Base-by-base conservation (phyloP, 495 filamentous ascomycete species). In the Jackrogersella multiformis region DNA sequence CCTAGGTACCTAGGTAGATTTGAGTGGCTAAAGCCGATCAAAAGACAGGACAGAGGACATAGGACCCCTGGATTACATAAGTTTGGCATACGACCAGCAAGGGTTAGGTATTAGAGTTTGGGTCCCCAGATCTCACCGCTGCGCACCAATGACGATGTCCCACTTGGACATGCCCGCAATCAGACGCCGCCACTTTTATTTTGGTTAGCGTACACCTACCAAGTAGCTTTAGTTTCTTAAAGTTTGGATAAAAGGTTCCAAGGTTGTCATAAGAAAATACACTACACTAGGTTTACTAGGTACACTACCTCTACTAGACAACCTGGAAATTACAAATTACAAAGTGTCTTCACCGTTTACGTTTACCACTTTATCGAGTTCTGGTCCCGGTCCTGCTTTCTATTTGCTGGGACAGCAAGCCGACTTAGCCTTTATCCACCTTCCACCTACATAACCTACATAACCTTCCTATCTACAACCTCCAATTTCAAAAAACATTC, bases 121-220 rank as follows among this genome's bases (percentile, higher is more conserved):
- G 58, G 46, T 59, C 60, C 56, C 60, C 66, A 64, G 66, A 69
- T 64, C 66, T 69, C 66, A 69, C 66, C 61, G 66, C 66, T 61
- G 66, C 66, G 66, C 60, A 69, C 66, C 66, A 69, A 69, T 69
- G 61, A 64, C 61, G 56, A 45, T 46, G 48, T 60, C 61, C 66
- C 66, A 69, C 66, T 56, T 61, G 42, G 51, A 23, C 66, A 69
- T 64, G 66, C 66, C 61, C 48, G 61, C 66, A 63, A 62, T 49
- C 59, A 44, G 63, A 62, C 49, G 55, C 60, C 59, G 54, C 59
- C 60, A 60, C 54, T 64, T 55, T 64, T 64, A 58, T 64, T 62
- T 36, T 53, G n/a, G n/a, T n/a, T n/a, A n/a, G n/a, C n/a, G n/a
- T n/a, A n/a, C n/a, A n/a, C n/a, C n/a, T n/a, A n/a, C n/a, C n/a